Percentiles rank a stretch among this genome's conserved stretches.
These are phyloP conservation scores for Tricholoma flavovirens DNA, from an alignment of 768 basidiomycete species.

Conservation along the genomic window DNA sequence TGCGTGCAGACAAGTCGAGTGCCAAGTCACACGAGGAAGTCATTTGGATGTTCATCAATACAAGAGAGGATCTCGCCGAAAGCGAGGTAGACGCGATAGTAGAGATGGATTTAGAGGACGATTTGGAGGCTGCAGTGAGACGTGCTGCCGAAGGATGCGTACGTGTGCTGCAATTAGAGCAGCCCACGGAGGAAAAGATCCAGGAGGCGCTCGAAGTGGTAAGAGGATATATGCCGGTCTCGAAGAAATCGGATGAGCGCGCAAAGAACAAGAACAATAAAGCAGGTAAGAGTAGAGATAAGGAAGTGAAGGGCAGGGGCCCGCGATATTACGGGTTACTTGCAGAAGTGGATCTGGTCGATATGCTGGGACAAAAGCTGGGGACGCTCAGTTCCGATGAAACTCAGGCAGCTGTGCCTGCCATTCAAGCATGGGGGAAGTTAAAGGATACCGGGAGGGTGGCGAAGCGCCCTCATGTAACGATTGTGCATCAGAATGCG, in stretches of 20 bases:
- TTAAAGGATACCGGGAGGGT: constrained; percentile 46
- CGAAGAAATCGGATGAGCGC: constrained; percentile 22
- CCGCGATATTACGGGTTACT: constrained; percentile 78
- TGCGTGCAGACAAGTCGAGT: constrained; percentile 48
- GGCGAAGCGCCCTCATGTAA: constrained; percentile 69
- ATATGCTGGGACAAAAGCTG: constrained; percentile 41
- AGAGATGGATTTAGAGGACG: constrained; percentile 52
- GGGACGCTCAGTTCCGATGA: constrained; percentile 14
- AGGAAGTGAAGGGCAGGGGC: constrained; percentile 10
- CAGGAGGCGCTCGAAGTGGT: constrained; percentile 47
- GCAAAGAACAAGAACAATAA: background rate
- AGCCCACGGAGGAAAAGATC: constrained; percentile 53
- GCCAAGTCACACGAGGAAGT: constrained; percentile 67
- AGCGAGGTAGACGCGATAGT: constrained; percentile 54
- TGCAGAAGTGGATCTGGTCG: constrained; percentile 61
- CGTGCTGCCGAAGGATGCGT: constrained; percentile 57
- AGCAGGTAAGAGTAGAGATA: constrained; percentile 20
- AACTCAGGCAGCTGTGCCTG: constrained; percentile 24
- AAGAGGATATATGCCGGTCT: constrained; percentile 33
- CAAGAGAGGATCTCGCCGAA: constrained; percentile 52
- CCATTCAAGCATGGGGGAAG: constrained; percentile 40
- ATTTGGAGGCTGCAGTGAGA: constrained; percentile 47
- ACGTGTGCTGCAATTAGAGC: constrained; percentile 44
- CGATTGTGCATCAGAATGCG: constrained; percentile 70
- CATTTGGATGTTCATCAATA: constrained; percentile 72